Base-by-base conservation (phyloP, 1,139 yeast species). In the Eremothecium cymbalariae region DNA sequence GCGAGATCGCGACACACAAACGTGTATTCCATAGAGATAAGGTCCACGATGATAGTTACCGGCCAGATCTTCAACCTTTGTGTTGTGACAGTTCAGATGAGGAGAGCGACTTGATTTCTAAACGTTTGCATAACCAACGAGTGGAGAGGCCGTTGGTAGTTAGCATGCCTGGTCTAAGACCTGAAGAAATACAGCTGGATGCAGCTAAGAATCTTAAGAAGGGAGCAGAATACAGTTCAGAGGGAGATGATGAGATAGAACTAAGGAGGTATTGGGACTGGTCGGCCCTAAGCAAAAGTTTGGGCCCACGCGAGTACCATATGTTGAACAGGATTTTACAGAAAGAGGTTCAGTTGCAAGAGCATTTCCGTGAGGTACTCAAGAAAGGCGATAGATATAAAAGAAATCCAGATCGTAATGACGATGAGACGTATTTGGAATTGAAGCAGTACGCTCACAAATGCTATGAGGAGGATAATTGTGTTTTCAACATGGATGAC, bases 1-100 rank as follows among this genome's bases (percentile, higher is more conserved):
- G 54, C 12, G 60, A 55, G 29, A 39, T 46, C 25, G 55, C 57
- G 7, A 50, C 50, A 15, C 60, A 55, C 35, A 50, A 55, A 30
- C 31, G 48, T 8, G 41, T 54, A 8, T 55, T 53, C 38, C 59
- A 55, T 33, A 43, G 42, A 21, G 34, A 41, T 20, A 38, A 32
- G 4, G 51, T 50, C 21, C 30, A 31, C 6, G 32, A 40, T 8
- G 42, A 38, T 6, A 28, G 29, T 13, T 53, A 34, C 32, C 38
- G 57, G 34, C 58, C 59, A 4, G 59, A 54, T 34, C 28, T 50
- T 6, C 33, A 46, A 6, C 18, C 43, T 8, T 39, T 43, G 31
- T 54, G 60, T 34, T 53, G 51, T 9, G 51, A 48, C 9, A 18
- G 28, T 29, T 40, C 43, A n/a, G 38, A 25, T 9, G 40, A 31